Conservation (phyloP, 805 yeast genomes). For the Blastobotrys chiropterorum region DNA sequence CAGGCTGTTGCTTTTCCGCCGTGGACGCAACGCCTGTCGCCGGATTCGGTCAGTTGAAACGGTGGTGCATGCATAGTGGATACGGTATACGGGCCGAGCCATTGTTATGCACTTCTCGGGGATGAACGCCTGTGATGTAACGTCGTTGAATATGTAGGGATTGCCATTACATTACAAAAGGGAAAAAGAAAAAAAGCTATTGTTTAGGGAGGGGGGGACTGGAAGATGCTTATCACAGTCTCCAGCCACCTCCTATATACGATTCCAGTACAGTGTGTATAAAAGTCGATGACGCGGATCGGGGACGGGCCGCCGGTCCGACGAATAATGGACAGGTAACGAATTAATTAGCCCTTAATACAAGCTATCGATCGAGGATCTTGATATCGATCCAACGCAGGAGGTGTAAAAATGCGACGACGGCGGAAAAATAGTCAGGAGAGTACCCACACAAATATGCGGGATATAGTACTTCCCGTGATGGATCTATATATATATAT, state of each 20-base stretch:
- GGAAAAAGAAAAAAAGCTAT: neutral
- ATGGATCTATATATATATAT: neutral
- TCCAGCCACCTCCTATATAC: neutral
- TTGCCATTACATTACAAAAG: neutral
- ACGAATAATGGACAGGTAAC: neutral
- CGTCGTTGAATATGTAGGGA: neutral
- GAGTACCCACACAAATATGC: neutral
- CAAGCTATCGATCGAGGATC: neutral
- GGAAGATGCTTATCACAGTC: too few species aligned
- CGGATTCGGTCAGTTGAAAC: neutral
- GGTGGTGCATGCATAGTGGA: neutral
- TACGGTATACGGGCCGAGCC: neutral
- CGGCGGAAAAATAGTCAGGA: neutral
- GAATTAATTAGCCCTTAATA: neutral
- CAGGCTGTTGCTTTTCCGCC: too few species aligned
- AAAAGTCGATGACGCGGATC: neutral
- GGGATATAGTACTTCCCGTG: neutral
- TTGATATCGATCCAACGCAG: neutral
- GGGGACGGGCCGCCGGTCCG: neutral
- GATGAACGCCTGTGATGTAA: neutral
- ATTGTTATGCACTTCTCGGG: neutral
- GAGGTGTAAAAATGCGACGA: neutral
- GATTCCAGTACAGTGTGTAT: neutral
- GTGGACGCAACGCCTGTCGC: too few species aligned
- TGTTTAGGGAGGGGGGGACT: neutral